Base-by-base conservation (phyloP, 768 basidiomycete genomes). In the Infundibulicybe gibba region DNA sequence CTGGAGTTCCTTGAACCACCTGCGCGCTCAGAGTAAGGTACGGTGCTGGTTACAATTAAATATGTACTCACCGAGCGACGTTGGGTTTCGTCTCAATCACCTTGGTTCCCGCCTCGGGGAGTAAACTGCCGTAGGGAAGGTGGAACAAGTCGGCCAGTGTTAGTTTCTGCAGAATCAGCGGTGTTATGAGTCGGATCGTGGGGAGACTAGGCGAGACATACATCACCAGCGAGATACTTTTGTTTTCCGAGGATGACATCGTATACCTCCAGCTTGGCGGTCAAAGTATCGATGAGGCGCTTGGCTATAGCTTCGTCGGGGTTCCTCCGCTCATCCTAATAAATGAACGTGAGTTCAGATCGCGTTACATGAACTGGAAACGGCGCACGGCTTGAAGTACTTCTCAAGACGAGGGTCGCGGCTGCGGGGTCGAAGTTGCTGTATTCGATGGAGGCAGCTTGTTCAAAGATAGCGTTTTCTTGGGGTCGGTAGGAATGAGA, bases 1-100 rank as follows among this genome's bases (percentile, higher is more conserved):
- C 9, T 64, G 60, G 40, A 82, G 60, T 15, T 70, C 76, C 45
- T 72, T 68, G 71, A 72, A 80, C 80, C 80, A 81, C 47, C 77
- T 72, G 5, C 5, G n/a, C 6, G 43, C 19, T 13, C 15, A 16
- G 31, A 25, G 39, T 15, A 15, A 15, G 17, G 2, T 37, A 1
- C 30, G 3, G 20, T 19, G 11, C 12, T 11, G 20, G 32, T 37
- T 14, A 17, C 17, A 9, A 12, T 32, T 9, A 48, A 14, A 6
- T 35, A 25, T 1, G 4, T 16, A 34, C 39, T 8, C 41, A 79
- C 57, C 72, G 67, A 0, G 59, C 45, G 1, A 80, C 68, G 49
- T 76, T 77, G 12, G 76, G 74, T 42, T 68, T 63, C 9, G 52
- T 48, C 5, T 49, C 51, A 20, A 77, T 51, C 11, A 70, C 52